These are phyloP conservation scores for Pouteria campechiana DNA, from an alignment of 179 eudicot genomes.

Conservation along the genomic window DNA sequence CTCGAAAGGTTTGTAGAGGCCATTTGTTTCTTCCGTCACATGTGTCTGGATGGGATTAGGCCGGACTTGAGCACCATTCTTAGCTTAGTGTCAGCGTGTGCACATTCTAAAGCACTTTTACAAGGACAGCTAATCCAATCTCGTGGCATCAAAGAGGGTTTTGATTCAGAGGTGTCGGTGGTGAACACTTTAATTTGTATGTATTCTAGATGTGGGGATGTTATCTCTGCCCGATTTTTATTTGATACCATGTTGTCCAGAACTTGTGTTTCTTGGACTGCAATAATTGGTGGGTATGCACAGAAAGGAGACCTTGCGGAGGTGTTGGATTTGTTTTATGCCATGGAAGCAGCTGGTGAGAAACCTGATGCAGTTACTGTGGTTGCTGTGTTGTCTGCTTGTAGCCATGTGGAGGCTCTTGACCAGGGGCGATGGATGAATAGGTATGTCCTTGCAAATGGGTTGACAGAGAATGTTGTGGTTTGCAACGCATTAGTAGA, in stretches of 20 bases:
- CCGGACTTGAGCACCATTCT: slow-evolving; percentile 49
- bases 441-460: slow-evolving; percentile 17
- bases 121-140: slow-evolving; percentile 41
- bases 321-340: slow-evolving; percentile 35
- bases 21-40: slow-evolving; percentile 9
- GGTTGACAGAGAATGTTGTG: slow-evolving; percentile 16
- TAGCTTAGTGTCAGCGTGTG: slow-evolving; percentile 40
- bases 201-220: slow-evolving; percentile 47
- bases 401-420: slow-evolving; percentile 52
- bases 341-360: slow-evolving; percentile 38
- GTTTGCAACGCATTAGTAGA: slow-evolving; percentile 41
- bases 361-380: slow-evolving; percentile 52
- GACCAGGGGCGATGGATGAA: slow-evolving; percentile 57
- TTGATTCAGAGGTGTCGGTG: slow-evolving; percentile 23
- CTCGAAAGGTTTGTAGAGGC: slow-evolving; percentile 9
- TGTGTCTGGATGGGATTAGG: slow-evolving; percentile 22
- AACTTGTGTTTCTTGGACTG: slow-evolving; percentile 55
- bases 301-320: slow-evolving; percentile 38
- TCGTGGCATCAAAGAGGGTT: slow-evolving; percentile 39
- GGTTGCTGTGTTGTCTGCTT: slow-evolving; percentile 31
- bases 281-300: slow-evolving; percentile 44
- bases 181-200: slow-evolving; percentile 47
- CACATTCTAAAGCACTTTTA: slow-evolving; percentile 16
- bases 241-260: slow-evolving; percentile 33
- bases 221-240: slow-evolving; percentile 19